Percentiles rank a stretch among this genome's conserved stretches.
Evolutionary conservation across 345 rosid species (phyloP).

Genomic region (sweet orange (Citrus sinensis)): DVS_A1.0 CM039164.1:1722001-1722500

Average conservation of each 20-base stretch:
- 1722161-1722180: slow-evolving; percentile 17
- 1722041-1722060: slow-evolving; percentile 65
- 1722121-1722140: slow-evolving; percentile 55
- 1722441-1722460: accelerated
- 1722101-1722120: slow-evolving; percentile 22
- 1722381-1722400: neutral
- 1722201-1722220: neutral
- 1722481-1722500: accelerated
- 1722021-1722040: slow-evolving; percentile 72
- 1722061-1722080: slow-evolving; percentile 69
- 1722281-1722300: neutral
- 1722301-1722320: neutral
- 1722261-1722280: neutral
- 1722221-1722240: neutral
- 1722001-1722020: slow-evolving; percentile 69
- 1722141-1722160: slow-evolving; percentile 50
- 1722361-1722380: neutral
- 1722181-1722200: neutral
- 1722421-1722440: no score
- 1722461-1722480: accelerated
- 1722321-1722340: neutral
- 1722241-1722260: neutral
- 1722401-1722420: neutral
- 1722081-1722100: slow-evolving; percentile 38
- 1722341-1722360: neutral